Evolutionary conservation across 768 basidiomycete genomes (phyloP).

Genomic region (Kwoniella bestiolae): DNA sequence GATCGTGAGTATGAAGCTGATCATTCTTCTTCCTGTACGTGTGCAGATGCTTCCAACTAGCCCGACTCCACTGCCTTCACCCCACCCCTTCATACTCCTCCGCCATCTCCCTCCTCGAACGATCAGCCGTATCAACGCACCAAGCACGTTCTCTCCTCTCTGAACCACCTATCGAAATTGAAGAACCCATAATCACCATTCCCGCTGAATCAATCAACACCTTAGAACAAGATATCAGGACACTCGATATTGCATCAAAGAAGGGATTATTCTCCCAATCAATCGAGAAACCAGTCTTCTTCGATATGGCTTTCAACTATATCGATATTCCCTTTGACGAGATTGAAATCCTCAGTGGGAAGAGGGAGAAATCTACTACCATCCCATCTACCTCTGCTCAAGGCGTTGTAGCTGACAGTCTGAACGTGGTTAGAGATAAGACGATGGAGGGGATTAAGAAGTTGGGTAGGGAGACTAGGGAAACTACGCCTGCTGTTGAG

Average conservation of each 20-base stretch:
- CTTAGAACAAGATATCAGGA: slow-evolving; percentile 24
- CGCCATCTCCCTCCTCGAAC: slow-evolving; percentile 45
- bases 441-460: slow-evolving; percentile 21
- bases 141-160: slow-evolving; percentile 38
- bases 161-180: slow-evolving; percentile 19
- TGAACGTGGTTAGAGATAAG: slow-evolving; percentile 12
- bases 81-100: slow-evolving; percentile 51
- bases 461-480: slow-evolving; percentile 68
- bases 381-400: slow-evolving; percentile 42
- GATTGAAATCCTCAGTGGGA: slow-evolving; percentile 71
- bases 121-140: slow-evolving; percentile 21
- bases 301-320: slow-evolving; percentile 92
- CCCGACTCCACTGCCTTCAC: slow-evolving; percentile 67
- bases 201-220: slow-evolving; percentile 16
- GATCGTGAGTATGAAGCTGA: neutral
- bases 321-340: slow-evolving; percentile 82
- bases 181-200: slow-evolving; percentile 39
- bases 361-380: slow-evolving; percentile 58
- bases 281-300: slow-evolving; percentile 86
- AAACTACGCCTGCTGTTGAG: slow-evolving; percentile 73
- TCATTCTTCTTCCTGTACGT: neutral
- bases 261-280: slow-evolving; percentile 56
- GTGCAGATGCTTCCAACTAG: slow-evolving; percentile 68
- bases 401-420: slow-evolving; percentile 34
- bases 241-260: slow-evolving; percentile 47